Conservation (phyloP, 352 stramenopile genomes). For the Pythium chondricola region DNA sequence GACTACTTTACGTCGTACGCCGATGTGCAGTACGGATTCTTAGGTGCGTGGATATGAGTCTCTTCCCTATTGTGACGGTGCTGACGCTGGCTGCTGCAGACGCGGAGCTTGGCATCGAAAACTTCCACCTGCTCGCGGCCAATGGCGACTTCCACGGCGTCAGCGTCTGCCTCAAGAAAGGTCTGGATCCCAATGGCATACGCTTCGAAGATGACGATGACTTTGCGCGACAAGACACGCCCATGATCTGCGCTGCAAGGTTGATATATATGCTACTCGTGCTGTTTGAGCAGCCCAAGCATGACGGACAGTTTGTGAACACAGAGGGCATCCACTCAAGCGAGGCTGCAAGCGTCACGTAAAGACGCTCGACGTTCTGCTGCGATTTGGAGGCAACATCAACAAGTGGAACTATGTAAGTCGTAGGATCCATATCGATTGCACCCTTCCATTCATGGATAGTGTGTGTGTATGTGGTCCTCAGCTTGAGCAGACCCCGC, state of each 20-base stretch:
- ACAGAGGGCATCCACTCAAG: constrained; percentile 1
- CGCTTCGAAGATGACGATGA: constrained; percentile 32
- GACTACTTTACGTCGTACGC: constrained; percentile 49
- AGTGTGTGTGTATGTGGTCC: background rate
- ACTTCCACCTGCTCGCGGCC: constrained; percentile 44
- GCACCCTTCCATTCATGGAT: background rate
- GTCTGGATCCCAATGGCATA: constrained; percentile 51
- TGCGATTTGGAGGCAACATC: constrained; percentile 45
- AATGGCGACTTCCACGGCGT: constrained; percentile 35
- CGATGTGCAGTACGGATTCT: constrained; percentile 49
- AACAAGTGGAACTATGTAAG: constrained; percentile 46
- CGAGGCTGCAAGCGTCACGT: constrained; percentile 35
- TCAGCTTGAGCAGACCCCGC: constrained; percentile 49
- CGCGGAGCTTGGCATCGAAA: constrained; percentile 39
- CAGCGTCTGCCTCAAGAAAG: constrained; percentile 40
- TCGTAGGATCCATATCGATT: background rate
- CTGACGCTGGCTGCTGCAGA: too few relatives aligned
- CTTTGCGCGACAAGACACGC: constrained; percentile 42
- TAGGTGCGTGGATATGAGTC: constrained; percentile 21
- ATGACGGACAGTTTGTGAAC: background rate
- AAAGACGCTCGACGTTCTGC: constrained; percentile 46
- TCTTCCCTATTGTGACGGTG: too few relatives aligned
- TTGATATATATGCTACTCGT: constrained; percentile 9
- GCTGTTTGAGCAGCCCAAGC: background rate
- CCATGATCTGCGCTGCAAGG: constrained; percentile 56